These are phyloP conservation scores for Cyclocybe cylindracea DNA, from an alignment of 768 basidiomycete genomes.

Conservation along the genomic window DNA sequence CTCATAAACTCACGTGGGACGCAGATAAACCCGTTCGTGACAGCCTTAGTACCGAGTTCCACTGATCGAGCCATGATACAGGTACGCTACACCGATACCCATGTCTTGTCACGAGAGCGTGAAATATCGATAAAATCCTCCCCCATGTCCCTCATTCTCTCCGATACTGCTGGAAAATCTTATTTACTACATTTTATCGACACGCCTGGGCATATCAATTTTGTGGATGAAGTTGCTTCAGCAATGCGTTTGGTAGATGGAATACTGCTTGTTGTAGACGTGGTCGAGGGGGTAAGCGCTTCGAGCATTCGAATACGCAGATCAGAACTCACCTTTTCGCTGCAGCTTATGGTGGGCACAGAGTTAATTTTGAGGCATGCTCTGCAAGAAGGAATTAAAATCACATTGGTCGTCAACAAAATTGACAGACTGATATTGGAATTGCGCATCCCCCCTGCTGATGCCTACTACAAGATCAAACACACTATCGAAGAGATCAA, in stretches of 20 bases:
- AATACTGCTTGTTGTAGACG: conserved; percentile 92
- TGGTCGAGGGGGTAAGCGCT: conserved; percentile 89
- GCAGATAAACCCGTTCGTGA: conserved; percentile 79
- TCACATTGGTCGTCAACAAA: conserved; percentile 95
- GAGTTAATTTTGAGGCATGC: conserved; percentile 89
- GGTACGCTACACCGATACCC: conserved; percentile 96
- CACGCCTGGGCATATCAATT: conserved; percentile 98
- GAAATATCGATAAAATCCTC: conserved; percentile 96
- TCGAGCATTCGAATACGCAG: background rate
- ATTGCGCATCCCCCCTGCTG: conserved; percentile 90
- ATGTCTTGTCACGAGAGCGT: conserved; percentile 83
- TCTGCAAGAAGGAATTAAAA: conserved; percentile 84
- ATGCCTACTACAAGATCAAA: conserved; percentile 99
- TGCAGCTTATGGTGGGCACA: conserved; percentile 88
- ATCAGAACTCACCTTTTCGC: conserved; percentile 14
- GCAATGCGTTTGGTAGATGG: conserved; percentile 89
- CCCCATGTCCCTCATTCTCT: conserved; percentile 91
- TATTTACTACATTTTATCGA: conserved; percentile 93
- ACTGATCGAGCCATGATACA: conserved; percentile 30
- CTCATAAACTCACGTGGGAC: conserved; percentile 94
- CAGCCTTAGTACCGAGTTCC: background rate
- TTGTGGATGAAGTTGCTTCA: conserved; percentile 95
- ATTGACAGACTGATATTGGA: conserved; percentile 97
- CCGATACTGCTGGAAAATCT: conserved; percentile 86
- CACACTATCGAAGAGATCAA: conserved; percentile 99